Percentiles rank a stretch among this genome's conserved stretches.
phyloP scores from a whole-genome alignment of 2,329 filamentous ascomycete genomes.

The Pseudonectria foliicola region DNA sequence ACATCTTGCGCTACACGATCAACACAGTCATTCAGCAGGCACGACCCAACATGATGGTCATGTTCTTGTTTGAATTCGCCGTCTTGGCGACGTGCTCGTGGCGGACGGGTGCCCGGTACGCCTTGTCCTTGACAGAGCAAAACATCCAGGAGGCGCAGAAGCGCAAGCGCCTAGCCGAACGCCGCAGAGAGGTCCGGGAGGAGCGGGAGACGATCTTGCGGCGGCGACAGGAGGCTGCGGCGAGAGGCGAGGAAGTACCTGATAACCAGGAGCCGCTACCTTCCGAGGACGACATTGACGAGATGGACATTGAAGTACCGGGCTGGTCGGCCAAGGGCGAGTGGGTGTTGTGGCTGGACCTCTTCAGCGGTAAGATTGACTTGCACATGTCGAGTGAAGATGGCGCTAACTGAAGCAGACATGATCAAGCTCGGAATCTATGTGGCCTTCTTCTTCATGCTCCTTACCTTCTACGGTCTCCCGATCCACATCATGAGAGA shows the following conservation, averaged over 20 bases:
- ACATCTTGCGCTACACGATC: slow-evolving; percentile 74
- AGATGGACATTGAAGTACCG: slow-evolving; percentile 89
- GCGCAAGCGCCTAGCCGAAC: slow-evolving; percentile 57
- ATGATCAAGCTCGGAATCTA: slow-evolving; percentile 89
- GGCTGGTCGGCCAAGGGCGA: slow-evolving; percentile 96
- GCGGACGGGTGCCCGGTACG: slow-evolving; percentile 73
- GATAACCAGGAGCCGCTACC: slow-evolving; percentile 44
- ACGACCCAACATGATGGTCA: slow-evolving; percentile 98
- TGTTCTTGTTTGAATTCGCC: slow-evolving; percentile 98
- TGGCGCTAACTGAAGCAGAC: slow-evolving; percentile 43
- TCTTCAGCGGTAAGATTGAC: slow-evolving; percentile 60
- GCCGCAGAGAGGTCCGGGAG: slow-evolving; percentile 60
- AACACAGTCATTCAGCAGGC: slow-evolving; percentile 79
- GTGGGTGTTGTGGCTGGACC: slow-evolving; percentile 82
- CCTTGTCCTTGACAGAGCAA: slow-evolving; percentile 70
- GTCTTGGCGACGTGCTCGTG: slow-evolving; percentile 73
- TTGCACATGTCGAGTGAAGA: slow-evolving; percentile 1
- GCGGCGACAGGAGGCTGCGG: slow-evolving; percentile 40
- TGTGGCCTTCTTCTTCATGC: slow-evolving; percentile 83
- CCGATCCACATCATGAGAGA: slow-evolving; percentile 96
- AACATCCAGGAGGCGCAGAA: slow-evolving; percentile 70
- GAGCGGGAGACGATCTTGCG: slow-evolving; percentile 46
- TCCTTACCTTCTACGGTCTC: slow-evolving; percentile 88
- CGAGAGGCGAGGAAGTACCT: slow-evolving; percentile 52
- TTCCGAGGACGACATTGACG: slow-evolving; percentile 71